phyloP scores from a whole-genome alignment of 805 yeast species.

The Teunomyces lycoperdinae region DNA sequence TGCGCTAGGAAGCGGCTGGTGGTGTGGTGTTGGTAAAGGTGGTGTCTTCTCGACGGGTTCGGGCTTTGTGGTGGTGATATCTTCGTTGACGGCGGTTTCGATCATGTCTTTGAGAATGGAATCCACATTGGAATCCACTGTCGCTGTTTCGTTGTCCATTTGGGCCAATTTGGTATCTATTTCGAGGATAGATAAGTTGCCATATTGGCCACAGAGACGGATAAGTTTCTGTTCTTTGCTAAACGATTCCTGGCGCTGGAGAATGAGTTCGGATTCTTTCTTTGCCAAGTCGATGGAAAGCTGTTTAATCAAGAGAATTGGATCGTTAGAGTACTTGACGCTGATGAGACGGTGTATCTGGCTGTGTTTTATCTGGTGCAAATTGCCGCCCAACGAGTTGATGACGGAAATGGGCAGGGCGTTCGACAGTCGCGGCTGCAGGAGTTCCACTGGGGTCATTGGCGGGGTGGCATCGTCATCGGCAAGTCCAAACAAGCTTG shows the following conservation, averaged over 20 bases:
- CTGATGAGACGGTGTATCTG: conserved; percentile 19
- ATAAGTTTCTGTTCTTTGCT: conserved; percentile 32
- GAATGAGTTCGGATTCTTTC: conserved; percentile 45
- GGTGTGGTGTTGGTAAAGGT: neutral
- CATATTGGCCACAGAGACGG: conserved; percentile 33
- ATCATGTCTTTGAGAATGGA: conserved; percentile 26
- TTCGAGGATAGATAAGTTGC: conserved; percentile 33
- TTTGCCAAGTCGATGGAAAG: conserved; percentile 46
- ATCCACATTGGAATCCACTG: conserved; percentile 10
- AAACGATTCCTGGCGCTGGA: conserved; percentile 32
- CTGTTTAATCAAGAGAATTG: conserved; percentile 40
- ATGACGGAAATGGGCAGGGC: conserved; percentile 3
- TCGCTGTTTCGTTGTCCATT: conserved; percentile 1
- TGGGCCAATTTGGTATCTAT: conserved; percentile 29
- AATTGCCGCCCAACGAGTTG: conserved; percentile 14
- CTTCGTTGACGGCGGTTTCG: conserved; percentile 26
- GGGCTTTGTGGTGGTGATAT: conserved; percentile 4
- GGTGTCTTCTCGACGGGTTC: neutral
- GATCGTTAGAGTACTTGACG: conserved; percentile 25
- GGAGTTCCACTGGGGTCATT: neutral
- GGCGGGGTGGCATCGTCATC: conserved; percentile 2
- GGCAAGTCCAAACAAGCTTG: conserved; percentile 9
- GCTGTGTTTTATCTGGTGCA: conserved; percentile 6
- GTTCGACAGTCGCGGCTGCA: neutral
- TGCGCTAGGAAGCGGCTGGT: neutral